Evolutionary conservation across 495 filamentous ascomycete species (phyloP).

Genomic region (Trichoderma gamsii): DNA sequence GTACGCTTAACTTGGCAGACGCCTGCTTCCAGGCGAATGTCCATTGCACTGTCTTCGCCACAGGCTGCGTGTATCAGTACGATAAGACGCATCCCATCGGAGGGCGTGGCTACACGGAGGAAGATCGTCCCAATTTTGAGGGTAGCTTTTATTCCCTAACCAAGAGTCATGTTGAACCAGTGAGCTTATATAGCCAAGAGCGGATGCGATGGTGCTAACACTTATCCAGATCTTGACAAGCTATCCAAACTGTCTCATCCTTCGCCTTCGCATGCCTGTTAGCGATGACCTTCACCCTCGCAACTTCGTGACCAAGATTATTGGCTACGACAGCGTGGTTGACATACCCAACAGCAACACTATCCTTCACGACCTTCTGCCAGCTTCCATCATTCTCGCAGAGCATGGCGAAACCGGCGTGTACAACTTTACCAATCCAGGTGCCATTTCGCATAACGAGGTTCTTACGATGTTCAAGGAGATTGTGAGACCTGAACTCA

Average conservation of each 20-base stretch:
- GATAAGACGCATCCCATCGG: constrained; percentile 52
- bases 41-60: constrained; percentile 60
- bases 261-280: constrained; percentile 63
- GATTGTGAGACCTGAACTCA: constrained; percentile 53
- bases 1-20: constrained; percentile 56
- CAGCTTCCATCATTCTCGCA: constrained; percentile 52
- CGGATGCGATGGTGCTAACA: neutral
- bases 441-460: constrained; percentile 63
- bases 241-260: constrained; percentile 53
- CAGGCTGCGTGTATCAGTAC: constrained; percentile 59
- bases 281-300: constrained; percentile 59
- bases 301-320: constrained; percentile 64
- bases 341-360: constrained; percentile 64
- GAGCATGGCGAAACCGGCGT: constrained; percentile 56
- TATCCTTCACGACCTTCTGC: constrained; percentile 57
- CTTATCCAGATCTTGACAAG: constrained; percentile 48
- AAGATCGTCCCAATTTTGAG: constrained; percentile 56
- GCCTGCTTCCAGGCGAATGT: constrained; percentile 50
- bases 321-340: constrained; percentile 56
- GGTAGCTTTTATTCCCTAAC: constrained; percentile 63
- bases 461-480: constrained; percentile 56
- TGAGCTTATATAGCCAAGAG: constrained; percentile 23
- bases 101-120: constrained; percentile 54
- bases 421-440: constrained; percentile 65
- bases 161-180: constrained; percentile 59